Evolutionary conservation across 345 rosid species (phyloP), one percentile per base, ranked within the genome.

Genomic region (Gossypium raimondii): DNA sequence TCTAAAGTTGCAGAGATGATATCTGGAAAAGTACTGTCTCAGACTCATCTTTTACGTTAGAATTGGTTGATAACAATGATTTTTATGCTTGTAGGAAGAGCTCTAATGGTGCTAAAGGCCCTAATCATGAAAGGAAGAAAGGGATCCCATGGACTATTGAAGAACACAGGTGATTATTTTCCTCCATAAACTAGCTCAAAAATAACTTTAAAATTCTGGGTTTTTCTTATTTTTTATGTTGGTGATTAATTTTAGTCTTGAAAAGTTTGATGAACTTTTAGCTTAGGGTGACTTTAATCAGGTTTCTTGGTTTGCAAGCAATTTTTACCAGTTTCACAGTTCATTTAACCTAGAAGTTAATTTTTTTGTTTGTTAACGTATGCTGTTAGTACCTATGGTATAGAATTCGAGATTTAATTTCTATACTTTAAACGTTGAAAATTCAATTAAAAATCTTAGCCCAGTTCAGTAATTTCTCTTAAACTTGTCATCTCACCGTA

Each of bases 111-210:
- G 70, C 76, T 12, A 86, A 81, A 78, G 80, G 74, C 55, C 57
- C 69, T 79, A 97, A 93, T 74, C 96, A 93, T 11, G 97, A 90
- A 70, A 87, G 97, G 74, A 93, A 89, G 85, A 95, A 90, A 76
- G 99, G 97, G 2, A 89, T 91, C n/a, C 97, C 97, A 4, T 95
- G 99, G 99, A 95, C 99, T 16, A 90, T 91, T 78, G 98, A 91
- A 52, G 99, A 95, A 63, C 99, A 95, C 88, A 91, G 97, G 99
- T 93, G 41, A 70, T 16, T 80, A 38, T 56, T 62, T 48, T 70
- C 41, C 41, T 34, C 4, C 41, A 34, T 34, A 34, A 34, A 34
- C 41, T 62, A 12, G n/a, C 16, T 58, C 11, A 62, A 17, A 11
- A 20, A 2, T 20, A n/a, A 9, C 68, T 57, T 64, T 41, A 10